A percentile compares a stretch with the other conserved stretches of the same genome.
Evolutionary conservation across 2,329 filamentous ascomycete species (phyloP).

Genomic region (Colletotrichum graminicola): DNA sequence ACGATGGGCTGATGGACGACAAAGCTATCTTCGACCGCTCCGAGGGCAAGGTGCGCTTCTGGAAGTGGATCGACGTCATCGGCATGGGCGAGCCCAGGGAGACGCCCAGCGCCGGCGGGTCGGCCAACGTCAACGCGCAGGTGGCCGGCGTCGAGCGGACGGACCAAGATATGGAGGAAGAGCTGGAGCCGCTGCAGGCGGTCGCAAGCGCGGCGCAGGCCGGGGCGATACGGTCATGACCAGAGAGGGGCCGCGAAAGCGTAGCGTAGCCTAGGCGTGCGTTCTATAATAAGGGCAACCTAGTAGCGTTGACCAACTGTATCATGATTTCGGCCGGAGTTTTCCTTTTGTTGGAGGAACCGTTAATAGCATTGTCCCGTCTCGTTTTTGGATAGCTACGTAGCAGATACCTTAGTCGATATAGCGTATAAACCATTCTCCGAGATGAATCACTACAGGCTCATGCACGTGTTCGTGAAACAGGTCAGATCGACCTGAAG

Average conservation of each 20-base stretch:
- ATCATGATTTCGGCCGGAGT: conserved; percentile 21
- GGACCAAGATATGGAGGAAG: conserved; percentile 41
- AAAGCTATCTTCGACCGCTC: conserved; percentile 63
- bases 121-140: conserved; percentile 11
- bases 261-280: not conserved
- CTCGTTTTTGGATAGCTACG: not conserved
- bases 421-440: not conserved
- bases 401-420: conserved; percentile 28
- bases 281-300: not conserved
- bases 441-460: not conserved
- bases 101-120: not conserved
- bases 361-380: conserved; percentile 22
- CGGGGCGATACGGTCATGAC: conserved; percentile 15
- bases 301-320: not conserved
- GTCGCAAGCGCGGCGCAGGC: conserved; percentile 37
- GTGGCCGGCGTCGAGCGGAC: conserved; percentile 34
- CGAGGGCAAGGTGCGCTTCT: conserved; percentile 57
- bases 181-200: conserved; percentile 41
- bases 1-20: conserved; percentile 61
- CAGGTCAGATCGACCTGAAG: not conserved
- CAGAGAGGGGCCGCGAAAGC: no score
- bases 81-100: conserved; percentile 57
- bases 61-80: conserved; percentile 66
- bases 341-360: not conserved
- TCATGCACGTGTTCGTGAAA: not conserved